These are phyloP conservation scores for Fraxinus xanthoxyloides DNA, from an alignment of 305 asterid species.

Conservation along the genomic window DNA sequence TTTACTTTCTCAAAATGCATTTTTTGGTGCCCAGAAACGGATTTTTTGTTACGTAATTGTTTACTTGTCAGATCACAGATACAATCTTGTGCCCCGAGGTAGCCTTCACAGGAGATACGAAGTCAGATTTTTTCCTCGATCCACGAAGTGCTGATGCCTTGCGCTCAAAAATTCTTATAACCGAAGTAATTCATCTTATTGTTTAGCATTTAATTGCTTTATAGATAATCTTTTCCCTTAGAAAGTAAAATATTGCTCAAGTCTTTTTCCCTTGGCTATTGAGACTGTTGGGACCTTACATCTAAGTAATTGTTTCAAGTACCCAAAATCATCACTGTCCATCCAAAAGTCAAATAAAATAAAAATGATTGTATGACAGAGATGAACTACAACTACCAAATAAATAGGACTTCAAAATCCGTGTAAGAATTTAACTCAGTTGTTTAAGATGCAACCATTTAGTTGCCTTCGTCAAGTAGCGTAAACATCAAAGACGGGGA, in stretches of 20 bases:
- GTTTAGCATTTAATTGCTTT: conserved; percentile 6
- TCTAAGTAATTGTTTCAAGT: neutral
- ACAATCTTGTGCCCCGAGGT: conserved; percentile 87
- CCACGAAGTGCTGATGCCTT: conserved; percentile 92
- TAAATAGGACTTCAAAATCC: neutral
- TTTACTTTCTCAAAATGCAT: conserved; percentile 2
- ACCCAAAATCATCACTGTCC: neutral
- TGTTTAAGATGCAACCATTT: neutral
- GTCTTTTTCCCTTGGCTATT: neutral
- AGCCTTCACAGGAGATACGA: conserved; percentile 97
- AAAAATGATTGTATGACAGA: neutral
- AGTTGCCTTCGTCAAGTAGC: neutral
- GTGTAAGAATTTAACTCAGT: neutral
- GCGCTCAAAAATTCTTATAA: conserved; percentile 91
- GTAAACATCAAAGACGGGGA: neutral
- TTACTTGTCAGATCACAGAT: conserved; percentile 71
- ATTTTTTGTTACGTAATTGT: conserved; percentile 13
- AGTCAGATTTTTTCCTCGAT: conserved; percentile 71
- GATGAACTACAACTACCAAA: neutral
- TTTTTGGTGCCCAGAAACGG: neutral
- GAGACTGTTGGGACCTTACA: neutral
- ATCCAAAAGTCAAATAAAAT: neutral
- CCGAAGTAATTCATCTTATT: conserved; percentile 59
- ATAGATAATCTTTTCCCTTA: neutral
- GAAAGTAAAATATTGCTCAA: neutral